phyloP scores from a whole-genome alignment of 2,329 filamentous ascomycete species.

The Zymoseptoria brevis region DNA sequence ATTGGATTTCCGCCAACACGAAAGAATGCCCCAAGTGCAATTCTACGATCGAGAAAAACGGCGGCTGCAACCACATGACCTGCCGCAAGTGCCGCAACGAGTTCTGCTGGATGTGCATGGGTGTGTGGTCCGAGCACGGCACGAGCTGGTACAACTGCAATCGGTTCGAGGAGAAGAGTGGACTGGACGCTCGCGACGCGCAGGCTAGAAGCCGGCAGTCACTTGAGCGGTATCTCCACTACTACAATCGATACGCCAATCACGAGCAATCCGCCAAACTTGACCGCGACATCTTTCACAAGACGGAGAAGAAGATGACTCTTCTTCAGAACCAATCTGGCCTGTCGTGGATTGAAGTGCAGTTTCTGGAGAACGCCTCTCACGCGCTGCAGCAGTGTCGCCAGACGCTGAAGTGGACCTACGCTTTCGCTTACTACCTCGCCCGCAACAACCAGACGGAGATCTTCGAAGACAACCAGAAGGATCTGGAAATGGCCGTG shows the following conservation, averaged over 20 bases:
- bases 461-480: constrained; percentile 98
- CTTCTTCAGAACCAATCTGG: constrained; percentile 86
- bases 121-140: constrained; percentile 94
- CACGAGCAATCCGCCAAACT: constrained; percentile 96
- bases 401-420: constrained; percentile 99
- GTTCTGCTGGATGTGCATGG: constrained; percentile 99
- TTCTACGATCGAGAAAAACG: constrained; percentile 98
- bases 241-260: constrained; percentile 98
- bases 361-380: constrained; percentile 88
- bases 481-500: constrained; percentile 93
- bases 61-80: constrained; percentile 96
- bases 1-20: constrained; percentile 98
- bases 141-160: constrained; percentile 99
- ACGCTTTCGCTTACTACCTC: constrained; percentile 97
- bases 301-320: constrained; percentile 99
- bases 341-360: constrained; percentile 98
- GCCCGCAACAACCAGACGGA: constrained; percentile 89
- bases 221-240: constrained; percentile 92
- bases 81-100: constrained; percentile 93
- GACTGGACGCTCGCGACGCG: constrained; percentile 78
- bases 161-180: constrained; percentile 91
- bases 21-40: constrained; percentile 96
- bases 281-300: constrained; percentile 89
- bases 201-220: constrained; percentile 87
- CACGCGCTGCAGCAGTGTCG: constrained; percentile 91